Evolutionary conservation across 2,329 filamentous ascomycete species (phyloP), one percentile per base, ranked within the genome.

Genomic region (Claviceps sp.): DNA sequence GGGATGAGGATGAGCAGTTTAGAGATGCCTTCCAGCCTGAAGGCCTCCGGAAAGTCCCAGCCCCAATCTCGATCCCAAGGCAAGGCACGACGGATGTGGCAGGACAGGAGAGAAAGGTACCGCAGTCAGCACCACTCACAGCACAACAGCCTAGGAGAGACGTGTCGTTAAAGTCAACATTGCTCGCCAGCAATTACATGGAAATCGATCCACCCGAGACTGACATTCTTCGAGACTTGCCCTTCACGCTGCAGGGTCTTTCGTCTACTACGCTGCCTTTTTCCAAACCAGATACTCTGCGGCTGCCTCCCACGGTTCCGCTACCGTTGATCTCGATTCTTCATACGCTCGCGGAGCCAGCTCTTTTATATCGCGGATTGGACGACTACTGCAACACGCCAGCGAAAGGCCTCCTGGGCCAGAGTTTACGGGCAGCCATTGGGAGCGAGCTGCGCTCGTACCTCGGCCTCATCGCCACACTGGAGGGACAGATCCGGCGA

Each of bases 191-290:
- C 57, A 79, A 80, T 59, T 74, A 78, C 56, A 65, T 72, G 30
- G 72, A 77, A 43, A 73, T 79, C 36, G 72, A 80, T 26, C 83
- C 84, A 1, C 70, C 80, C 1, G 86, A 90, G 63, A 75, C 78
- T 26, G 74, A 76, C 16, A 74, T 90, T 13, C 70, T 90, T 22
- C 78, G 85, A 58, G 91, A 97, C 63, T 73, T 97, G 3, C 90
- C 93, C 0, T 97, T 93, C 63, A 96, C 90, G 0, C 73, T 97
- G 0, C 93, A 97, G 67, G 93, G 93, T 0, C 73, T 97, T 2
- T 94, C 89, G 1, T 95, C 91, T 0, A 85, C 85, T 1, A 88
- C 90, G 57, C 72, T 97, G 41, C 78, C 83, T 0, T 97, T 97
- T 58, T 71, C 78, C 9, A 80, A 81, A 14, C 74, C 81, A 24